Percentiles rank a stretch among this genome's conserved stretches.
Evolutionary conservation across 441 rosid species (phyloP).

Genomic region (Monsonia emarginata): DNA sequence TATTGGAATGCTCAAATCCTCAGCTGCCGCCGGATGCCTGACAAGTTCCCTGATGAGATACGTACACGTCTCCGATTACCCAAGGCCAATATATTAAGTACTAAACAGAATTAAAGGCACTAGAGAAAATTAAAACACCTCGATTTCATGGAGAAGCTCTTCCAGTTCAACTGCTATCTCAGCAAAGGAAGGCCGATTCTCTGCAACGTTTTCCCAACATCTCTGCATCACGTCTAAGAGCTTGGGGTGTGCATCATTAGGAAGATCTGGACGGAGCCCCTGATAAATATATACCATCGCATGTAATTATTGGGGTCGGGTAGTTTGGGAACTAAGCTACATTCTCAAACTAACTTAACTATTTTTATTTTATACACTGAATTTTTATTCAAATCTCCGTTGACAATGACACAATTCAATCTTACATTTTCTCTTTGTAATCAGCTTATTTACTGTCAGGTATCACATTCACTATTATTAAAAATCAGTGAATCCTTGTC

Average conservation of each 20-base stretch:
- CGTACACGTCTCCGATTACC: not conserved
- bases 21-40: not conserved
- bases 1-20: not conserved
- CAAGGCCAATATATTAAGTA: not conserved
- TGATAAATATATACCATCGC: slow-evolving; percentile 14
- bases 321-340: no score
- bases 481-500: no score
- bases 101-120: not conserved
- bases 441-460: no score
- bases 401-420: no score
- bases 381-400: no score
- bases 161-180: slow-evolving; percentile 46
- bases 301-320: no score
- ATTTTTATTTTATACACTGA: no score
- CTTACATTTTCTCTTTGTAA: no score
- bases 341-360: no score
- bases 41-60: not conserved
- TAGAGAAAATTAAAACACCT: slow-evolving; percentile 25
- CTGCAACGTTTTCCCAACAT: slow-evolving; percentile 60
- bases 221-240: slow-evolving; percentile 49
- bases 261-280: slow-evolving; percentile 67
- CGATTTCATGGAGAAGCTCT: slow-evolving; percentile 30
- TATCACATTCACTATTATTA: no score
- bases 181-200: slow-evolving; percentile 44
- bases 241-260: slow-evolving; percentile 41